Evolutionary conservation across 1,284 basidiomycete genomes (phyloP).

Genomic region (Puccinia horiana): DNA sequence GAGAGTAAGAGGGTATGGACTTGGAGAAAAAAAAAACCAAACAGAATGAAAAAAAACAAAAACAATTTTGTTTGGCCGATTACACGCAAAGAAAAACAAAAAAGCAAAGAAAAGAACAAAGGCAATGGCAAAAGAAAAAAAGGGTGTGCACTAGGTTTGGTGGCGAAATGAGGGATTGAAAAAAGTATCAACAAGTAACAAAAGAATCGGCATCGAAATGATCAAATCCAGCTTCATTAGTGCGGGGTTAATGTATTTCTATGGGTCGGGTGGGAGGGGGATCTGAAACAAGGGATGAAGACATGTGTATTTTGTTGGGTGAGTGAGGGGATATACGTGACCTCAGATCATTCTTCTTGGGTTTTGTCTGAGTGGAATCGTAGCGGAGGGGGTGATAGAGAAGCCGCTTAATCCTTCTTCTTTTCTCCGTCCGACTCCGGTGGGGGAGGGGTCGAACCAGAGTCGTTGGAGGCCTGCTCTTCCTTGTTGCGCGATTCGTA

Average conservation of each 20-base stretch:
- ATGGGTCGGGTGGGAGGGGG: not conserved
- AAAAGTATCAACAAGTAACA: not conserved
- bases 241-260: not conserved
- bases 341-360: slow-evolving; percentile 58
- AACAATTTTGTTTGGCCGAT: not conserved
- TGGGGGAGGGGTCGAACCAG: slow-evolving; percentile 58
- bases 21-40: not conserved
- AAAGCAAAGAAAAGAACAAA: not conserved
- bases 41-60: not conserved
- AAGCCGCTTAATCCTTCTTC: slow-evolving; percentile 57
- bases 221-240: slow-evolving; percentile 33
- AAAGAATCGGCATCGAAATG: slow-evolving; percentile 6
- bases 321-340: not conserved
- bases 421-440: slow-evolving; percentile 55
- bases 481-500: slow-evolving; percentile 87
- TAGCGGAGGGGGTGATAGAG: slow-evolving; percentile 54
- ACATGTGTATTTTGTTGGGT: not conserved
- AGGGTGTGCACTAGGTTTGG: not conserved
- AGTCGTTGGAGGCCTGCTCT: slow-evolving; percentile 58
- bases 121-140: not conserved
- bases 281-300: not conserved
- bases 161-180: not conserved
- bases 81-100: slow-evolving; percentile 1
- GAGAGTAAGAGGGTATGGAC: not conserved
- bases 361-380: slow-evolving; percentile 55